Base-by-base conservation (phyloP, 2,329 filamentous ascomycete genomes). In the Paecilomyces fulvus region DNA sequence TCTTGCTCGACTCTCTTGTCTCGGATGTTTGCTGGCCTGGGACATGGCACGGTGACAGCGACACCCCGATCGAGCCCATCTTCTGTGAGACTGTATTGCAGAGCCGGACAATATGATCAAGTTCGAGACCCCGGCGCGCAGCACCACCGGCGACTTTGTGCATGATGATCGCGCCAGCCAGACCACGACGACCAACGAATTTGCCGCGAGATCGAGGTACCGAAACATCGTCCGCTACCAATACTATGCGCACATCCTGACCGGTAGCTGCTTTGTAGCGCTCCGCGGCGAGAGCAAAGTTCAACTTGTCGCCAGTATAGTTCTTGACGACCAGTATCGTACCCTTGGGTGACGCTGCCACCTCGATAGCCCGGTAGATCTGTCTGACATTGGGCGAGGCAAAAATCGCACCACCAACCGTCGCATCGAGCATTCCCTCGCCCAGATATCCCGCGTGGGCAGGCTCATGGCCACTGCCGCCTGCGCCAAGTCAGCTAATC, bases 111-210 rank as follows among this genome's bases (percentile, higher is more conserved):
- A 43, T 43, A 4, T 17, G 37, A 56, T 82, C 78, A 28, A 83
- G 72, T 0, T 75, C 75, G 9, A 71, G 75, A 12, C 78, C 79
- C 2, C 72, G 70, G 1, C 75, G 78, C 0, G 79, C 71, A 1
- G 79, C 79, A 3, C 75, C 80, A 28, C 80, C 80, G 67, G 82
- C 75, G 37, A 83, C 71, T 68, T 86, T 86, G 53, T 85, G 70
- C 8, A 84, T 82, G 17, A 79, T 75, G 30, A 86, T 73, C 67
- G 86, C 82, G 1, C 83, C 84, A 1, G 83, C 82, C 23, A 87
- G 73, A 0, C 84, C 84, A 63, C 84, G 75, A 5, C 84, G 75
- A 0, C 84, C 84, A 3, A 87, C 84, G 31, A 83, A 77, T 30
- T 78, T 78, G 20, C 79, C 79, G 11, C 55, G 28, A 52, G 49